Evolutionary conservation across 2,329 filamentous ascomycete species (phyloP), one percentile per base, ranked within the genome.

Genomic region (Leptodontidium sp.): DNA sequence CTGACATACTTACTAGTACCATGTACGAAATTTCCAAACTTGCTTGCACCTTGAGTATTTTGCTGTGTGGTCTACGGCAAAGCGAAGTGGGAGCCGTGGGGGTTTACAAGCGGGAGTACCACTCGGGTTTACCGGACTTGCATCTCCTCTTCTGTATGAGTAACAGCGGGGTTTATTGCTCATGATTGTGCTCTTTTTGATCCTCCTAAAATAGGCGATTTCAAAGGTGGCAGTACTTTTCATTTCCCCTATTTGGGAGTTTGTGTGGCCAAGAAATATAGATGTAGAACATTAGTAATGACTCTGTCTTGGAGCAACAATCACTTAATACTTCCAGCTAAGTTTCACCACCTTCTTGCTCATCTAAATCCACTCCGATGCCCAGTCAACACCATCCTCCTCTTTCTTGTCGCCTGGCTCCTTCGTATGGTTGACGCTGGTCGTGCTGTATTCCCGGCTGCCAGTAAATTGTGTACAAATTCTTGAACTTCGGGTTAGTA

Each of bases 331-430:
- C 52, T 75, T 77, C 35, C 80, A 74, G 67, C 70, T 74, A n/a
- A 70, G 32, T 75, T 84, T 87, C 11, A 90, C 87, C 69, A 85
- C 81, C 64, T 79, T 80, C 80, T 89, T 90, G 35, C 82, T 84
- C 78, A 81, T 82, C 78, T 81, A 81, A 63, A 82, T 85, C 88
- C 88, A 91, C 63, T 82, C 84, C 0, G 88, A 87, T 45, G 88
- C 83, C 76, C 87, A 87, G 77, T 90, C 88, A 65, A 84, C 83
- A 0, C 86, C 88, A 6, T 84, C 84, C 32, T 90, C 88, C 73
- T 90, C 88, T 71, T 87, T 86, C 75, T 84, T 82, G 71, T 90
- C 88, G 0, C 87, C 88, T 74, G 90, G 82, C 71, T 87, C 87
- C 78, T 90, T 90, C 0, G 86, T 89, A 79, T 85, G 81, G 75